phyloP scores from a whole-genome alignment of 2,329 filamentous ascomycete species.

The Aspergillus vadensis region DNA sequence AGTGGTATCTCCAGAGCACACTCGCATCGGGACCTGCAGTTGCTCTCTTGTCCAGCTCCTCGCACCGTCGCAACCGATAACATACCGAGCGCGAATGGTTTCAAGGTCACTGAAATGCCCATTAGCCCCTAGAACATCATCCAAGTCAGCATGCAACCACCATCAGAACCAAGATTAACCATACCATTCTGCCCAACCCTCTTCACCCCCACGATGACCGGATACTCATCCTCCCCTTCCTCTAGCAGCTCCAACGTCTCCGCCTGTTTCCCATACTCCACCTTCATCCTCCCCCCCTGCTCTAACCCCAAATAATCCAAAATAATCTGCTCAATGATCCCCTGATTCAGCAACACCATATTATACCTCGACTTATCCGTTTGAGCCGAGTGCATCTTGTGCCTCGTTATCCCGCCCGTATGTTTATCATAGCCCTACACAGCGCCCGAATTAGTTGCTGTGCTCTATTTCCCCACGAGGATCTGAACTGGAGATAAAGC shows the following conservation, averaged over 20 bases:
- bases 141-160: neutral
- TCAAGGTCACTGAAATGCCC: slow-evolving; percentile 13
- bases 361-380: slow-evolving; percentile 9
- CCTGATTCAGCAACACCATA: slow-evolving; percentile 21
- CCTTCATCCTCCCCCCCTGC: neutral
- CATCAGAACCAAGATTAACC: neutral
- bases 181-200: neutral
- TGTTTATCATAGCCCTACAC: slow-evolving; percentile 8
- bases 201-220: slow-evolving; percentile 2
- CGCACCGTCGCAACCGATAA: slow-evolving; percentile 70
- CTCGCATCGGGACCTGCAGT: slow-evolving; percentile 59
- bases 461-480: too few species aligned
- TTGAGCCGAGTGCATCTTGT: slow-evolving; percentile 2
- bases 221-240: neutral
- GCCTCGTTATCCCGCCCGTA: slow-evolving; percentile 8
- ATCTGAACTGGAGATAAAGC: too few species aligned
- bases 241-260: slow-evolving; percentile 7
- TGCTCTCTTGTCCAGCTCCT: slow-evolving; percentile 65
- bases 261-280: slow-evolving; percentile 13
- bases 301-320: slow-evolving; percentile 10
- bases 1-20: slow-evolving; percentile 52
- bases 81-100: slow-evolving; percentile 59
- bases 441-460: neutral
- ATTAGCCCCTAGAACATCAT: neutral
- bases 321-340: slow-evolving; percentile 15